Conservation (phyloP, 2,329 filamentous ascomycete species). For the Periglandula ipomoeae region DNA sequence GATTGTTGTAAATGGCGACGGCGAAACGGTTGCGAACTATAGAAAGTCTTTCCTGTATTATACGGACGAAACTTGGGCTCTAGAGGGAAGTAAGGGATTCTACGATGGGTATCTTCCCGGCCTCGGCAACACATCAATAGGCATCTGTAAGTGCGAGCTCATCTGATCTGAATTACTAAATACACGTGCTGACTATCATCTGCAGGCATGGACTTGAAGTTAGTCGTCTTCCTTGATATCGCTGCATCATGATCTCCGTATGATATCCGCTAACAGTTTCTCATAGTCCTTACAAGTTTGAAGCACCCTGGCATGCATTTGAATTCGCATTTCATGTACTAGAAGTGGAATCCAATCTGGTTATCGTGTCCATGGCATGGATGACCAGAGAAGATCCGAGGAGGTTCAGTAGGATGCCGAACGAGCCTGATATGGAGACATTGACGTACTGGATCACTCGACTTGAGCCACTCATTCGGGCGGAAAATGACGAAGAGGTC, state of each 20-base stretch:
- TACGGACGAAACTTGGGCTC: constrained; percentile 53
- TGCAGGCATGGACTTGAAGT: constrained; percentile 62
- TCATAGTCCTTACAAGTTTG: constrained; percentile 29
- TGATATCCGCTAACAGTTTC: too few species aligned
- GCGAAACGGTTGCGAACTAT: constrained; percentile 53
- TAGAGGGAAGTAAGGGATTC: constrained; percentile 45
- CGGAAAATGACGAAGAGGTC: constrained; percentile 45
- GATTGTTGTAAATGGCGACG: constrained; percentile 47
- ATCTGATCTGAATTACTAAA: too few species aligned
- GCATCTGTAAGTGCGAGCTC: too few species aligned
- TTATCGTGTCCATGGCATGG: constrained; percentile 73
- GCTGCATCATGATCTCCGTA: too few species aligned
- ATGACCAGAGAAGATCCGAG: constrained; percentile 47
- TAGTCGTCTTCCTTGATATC: too few species aligned
- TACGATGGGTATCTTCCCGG: constrained; percentile 34
- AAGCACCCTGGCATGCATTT: constrained; percentile 28
- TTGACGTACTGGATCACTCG: constrained; percentile 67
- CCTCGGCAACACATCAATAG: constrained; percentile 44
- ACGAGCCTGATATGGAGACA: constrained; percentile 62
- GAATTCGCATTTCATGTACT: constrained; percentile 48
- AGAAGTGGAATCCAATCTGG: constrained; percentile 45
- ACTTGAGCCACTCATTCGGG: constrained; percentile 54
- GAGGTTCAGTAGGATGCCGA: constrained; percentile 35
- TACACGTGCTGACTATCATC: too few species aligned
- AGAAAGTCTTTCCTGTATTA: constrained; percentile 51